These are phyloP conservation scores for Neonectria punicea DNA, from an alignment of 2,329 filamentous ascomycete species.

Conservation along the genomic window DNA sequence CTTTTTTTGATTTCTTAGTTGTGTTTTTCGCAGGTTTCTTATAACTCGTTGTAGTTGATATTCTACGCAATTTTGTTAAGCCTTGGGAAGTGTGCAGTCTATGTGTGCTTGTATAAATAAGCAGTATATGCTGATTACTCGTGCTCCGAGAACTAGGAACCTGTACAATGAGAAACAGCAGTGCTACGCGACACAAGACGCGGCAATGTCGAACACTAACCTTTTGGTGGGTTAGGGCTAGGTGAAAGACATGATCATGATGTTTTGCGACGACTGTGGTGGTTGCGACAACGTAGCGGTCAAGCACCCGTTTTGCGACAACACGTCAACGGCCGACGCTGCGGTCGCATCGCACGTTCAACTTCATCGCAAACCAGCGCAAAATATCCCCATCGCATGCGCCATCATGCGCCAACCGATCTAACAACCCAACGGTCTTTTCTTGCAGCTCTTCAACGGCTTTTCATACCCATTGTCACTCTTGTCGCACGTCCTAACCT, in stretches of 20 bases:
- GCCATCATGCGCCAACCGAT: conserved; percentile 3
- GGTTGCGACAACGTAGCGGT: conserved; percentile 15
- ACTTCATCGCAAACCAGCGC: not conserved
- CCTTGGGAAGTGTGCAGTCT: not conserved
- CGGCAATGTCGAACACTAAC: not conserved
- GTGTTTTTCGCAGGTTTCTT: conserved; percentile 30
- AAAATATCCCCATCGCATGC: not conserved
- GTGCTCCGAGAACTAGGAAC: not conserved
- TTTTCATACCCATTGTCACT: not conserved
- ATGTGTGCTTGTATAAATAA: not conserved
- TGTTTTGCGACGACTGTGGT: conserved; percentile 11
- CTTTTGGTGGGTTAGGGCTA: not conserved
- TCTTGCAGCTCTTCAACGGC: not conserved
- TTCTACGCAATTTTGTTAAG: conserved; percentile 20
- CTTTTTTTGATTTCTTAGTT: conserved; percentile 37
- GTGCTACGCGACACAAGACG: not conserved
- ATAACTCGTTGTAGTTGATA: conserved; percentile 41
- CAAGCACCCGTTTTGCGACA: conserved; percentile 13
- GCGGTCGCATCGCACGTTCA: not conserved
- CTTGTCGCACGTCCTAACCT: conserved; percentile 21
- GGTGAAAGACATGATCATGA: not conserved
- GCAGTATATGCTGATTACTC: not conserved
- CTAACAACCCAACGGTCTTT: not conserved
- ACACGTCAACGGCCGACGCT: not conserved
- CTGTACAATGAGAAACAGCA: not conserved